phyloP scores from a whole-genome alignment of 495 filamentous ascomycete species.

The Penicillium subrubescens region DNA sequence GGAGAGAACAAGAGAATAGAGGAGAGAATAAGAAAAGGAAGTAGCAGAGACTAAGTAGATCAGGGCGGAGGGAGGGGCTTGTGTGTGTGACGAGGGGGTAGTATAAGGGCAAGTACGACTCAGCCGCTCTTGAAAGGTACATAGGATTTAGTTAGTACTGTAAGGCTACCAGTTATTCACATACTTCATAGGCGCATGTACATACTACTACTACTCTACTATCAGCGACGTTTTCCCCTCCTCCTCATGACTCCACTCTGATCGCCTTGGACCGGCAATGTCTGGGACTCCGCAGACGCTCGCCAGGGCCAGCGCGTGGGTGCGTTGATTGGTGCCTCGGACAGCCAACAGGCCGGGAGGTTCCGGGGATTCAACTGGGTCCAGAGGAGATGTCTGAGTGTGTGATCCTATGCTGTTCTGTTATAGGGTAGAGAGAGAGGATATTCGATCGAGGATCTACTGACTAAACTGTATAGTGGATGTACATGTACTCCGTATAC shows the following conservation, averaged over 20 bases:
- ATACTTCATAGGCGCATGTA: background rate
- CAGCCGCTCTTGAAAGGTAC: background rate
- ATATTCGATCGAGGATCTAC: background rate
- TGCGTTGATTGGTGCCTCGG: conserved; percentile 31
- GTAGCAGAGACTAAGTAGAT: background rate
- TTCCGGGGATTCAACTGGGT: conserved; percentile 16
- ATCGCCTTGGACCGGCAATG: conserved; percentile 19
- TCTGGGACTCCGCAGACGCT: conserved; percentile 26
- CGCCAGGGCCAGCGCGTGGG: conserved; percentile 26
- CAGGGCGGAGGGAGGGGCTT: background rate
- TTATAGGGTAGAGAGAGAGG: background rate
- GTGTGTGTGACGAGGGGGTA: conserved; percentile 14
- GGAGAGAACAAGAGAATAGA: background rate
- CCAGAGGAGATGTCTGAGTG: background rate
- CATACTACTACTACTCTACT: background rate
- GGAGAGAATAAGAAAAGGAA: background rate
- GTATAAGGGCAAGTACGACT: conserved; percentile 2
- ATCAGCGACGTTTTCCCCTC: background rate
- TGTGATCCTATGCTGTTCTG: background rate
- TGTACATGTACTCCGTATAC: background rate
- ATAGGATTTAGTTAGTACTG: background rate
- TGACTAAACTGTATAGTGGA: background rate
- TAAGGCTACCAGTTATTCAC: background rate
- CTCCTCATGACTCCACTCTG: conserved; percentile 5
- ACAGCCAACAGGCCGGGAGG: conserved; percentile 19